Base-by-base conservation (phyloP, 2,329 filamentous ascomycete genomes). In the Nectriaceae sp. region DNA sequence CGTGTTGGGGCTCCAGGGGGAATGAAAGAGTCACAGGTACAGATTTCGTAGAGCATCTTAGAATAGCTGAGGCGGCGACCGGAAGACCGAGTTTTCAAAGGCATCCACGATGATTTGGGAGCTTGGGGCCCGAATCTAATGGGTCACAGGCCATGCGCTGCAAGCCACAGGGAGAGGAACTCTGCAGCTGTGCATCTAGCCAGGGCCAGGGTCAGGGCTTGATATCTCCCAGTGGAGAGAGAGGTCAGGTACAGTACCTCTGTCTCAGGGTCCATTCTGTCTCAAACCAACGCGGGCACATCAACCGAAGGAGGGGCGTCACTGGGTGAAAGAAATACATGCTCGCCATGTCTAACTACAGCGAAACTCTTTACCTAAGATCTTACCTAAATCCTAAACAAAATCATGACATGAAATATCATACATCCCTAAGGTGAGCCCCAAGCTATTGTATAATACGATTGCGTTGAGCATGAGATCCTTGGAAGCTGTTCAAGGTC, bases 31-130 rank as follows among this genome's bases (percentile, higher is more conserved):
- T 46, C 46, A 49, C 35, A 21, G 42, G 26, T 40, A 20, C 39
- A 16, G 22, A 46, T 49, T 54, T 49, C 36, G 39, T 45, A 43
- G 33, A 18, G 20, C 21, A 36, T 38, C 53, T 57, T 31, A 39
- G 55, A 59, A 59, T 57, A 59, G 49, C 42, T 51, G 47, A 46
- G 21, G 24, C 24, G 24, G 24, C 24, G 6, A 13, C 15, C 26
- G 24, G 33, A 40, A 33, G 24, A 35, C 36, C 43, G 46, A 55
- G 47, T 47, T 49, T 51, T 46, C 46, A 29, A 29, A 40, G 21
- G 24, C 13, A 49, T 44, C 44, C 49, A 53, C 43, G 48, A 46
- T 38, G 44, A 44, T 50, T 42, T 53, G 57, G 55, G 54, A 53
- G 44, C 47, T 48, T 26, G 40, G 24, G 24, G 24, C 24, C 24